A percentile compares a stretch with the other conserved stretches of the same genome.
Evolutionary conservation across 1,284 basidiomycete genomes (phyloP).

Genomic region (Neolentinus lepideus): DNA sequence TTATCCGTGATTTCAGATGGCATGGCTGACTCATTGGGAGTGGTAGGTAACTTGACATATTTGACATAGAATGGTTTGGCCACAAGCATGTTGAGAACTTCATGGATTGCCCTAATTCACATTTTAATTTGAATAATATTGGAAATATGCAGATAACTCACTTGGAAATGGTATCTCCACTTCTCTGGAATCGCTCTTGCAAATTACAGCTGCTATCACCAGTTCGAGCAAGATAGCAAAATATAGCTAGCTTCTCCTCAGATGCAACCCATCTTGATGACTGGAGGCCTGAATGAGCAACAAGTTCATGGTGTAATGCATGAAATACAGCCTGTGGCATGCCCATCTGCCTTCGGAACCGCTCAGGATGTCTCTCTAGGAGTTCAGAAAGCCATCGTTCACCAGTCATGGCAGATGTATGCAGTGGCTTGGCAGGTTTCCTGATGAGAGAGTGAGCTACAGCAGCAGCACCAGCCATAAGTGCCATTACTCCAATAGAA

Average conservation of each 20-base stretch:
- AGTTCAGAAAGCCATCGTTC: conserved; percentile 15
- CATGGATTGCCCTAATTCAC: conserved; percentile 10
- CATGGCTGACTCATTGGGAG: conserved; percentile 10
- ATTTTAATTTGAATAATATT: neutral
- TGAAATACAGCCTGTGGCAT: conserved; percentile 14
- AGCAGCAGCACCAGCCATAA: neutral
- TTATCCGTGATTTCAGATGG: conserved; percentile 13
- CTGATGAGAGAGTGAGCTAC: neutral
- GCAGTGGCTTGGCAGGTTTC: neutral
- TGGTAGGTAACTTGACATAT: conserved; percentile 15
- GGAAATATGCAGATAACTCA: conserved; percentile 8
- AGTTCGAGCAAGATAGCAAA: conserved; percentile 14
- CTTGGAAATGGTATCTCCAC: conserved; percentile 20
- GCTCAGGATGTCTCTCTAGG: conserved; percentile 10
- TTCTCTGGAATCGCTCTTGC: conserved; percentile 18
- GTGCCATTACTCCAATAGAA: no score
- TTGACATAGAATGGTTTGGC: conserved; percentile 11
- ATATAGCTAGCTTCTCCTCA: conserved; percentile 4
- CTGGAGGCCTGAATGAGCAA: neutral
- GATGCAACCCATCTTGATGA: neutral
- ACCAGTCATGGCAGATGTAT: conserved; percentile 12
- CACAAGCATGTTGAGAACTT: conserved; percentile 9
- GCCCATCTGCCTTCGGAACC: conserved; percentile 11
- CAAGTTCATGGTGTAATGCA: conserved; percentile 5
- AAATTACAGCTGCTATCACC: conserved; percentile 10